phyloP scores from a whole-genome alignment of 805 yeast species.

The Hemisphaericaspora nanyangensis region DNA sequence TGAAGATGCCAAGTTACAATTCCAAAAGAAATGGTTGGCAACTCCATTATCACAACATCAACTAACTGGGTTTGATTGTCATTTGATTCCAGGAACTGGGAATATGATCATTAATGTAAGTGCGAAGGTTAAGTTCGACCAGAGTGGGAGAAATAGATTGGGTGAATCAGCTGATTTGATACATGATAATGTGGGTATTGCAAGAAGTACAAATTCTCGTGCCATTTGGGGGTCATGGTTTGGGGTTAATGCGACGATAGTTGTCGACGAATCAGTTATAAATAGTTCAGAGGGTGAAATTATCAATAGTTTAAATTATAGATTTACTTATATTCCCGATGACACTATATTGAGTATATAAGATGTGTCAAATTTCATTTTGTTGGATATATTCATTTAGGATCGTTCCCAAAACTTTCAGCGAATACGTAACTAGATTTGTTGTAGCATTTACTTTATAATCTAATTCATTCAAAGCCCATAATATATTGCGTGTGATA shows the following conservation, averaged over 20 bases:
- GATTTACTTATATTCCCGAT: constrained; percentile 60
- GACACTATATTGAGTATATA: constrained; percentile 34
- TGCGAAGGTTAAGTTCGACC: constrained; percentile 72
- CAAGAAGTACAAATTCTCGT: constrained; percentile 25
- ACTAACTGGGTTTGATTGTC: constrained; percentile 62
- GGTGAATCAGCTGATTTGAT: constrained; percentile 62
- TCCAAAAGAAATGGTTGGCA: constrained; percentile 56
- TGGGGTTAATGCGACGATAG: constrained; percentile 59
- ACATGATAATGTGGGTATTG: constrained; percentile 8
- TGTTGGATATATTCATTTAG: constrained; percentile 26
- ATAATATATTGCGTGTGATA: constrained; percentile 38
- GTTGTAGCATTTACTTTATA: constrained; percentile 14
- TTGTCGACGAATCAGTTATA: constrained; percentile 50
- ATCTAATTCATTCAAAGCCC: constrained; percentile 29
- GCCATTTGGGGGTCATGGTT: constrained; percentile 67
- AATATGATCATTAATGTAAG: constrained; percentile 47
- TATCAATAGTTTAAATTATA: constrained; percentile 61
- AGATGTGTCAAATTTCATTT: constrained; percentile 11
- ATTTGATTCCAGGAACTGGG: constrained; percentile 63
- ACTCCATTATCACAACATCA: constrained; percentile 60
- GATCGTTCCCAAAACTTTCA: constrained; percentile 29
- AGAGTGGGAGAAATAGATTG: constrained; percentile 61
- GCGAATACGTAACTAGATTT: constrained; percentile 26
- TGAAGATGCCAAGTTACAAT: constrained; percentile 37
- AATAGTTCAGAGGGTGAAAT: constrained; percentile 39